Evolutionary conservation across 768 basidiomycete species (phyloP).

Genomic region (Lactarius sp.): DNA sequence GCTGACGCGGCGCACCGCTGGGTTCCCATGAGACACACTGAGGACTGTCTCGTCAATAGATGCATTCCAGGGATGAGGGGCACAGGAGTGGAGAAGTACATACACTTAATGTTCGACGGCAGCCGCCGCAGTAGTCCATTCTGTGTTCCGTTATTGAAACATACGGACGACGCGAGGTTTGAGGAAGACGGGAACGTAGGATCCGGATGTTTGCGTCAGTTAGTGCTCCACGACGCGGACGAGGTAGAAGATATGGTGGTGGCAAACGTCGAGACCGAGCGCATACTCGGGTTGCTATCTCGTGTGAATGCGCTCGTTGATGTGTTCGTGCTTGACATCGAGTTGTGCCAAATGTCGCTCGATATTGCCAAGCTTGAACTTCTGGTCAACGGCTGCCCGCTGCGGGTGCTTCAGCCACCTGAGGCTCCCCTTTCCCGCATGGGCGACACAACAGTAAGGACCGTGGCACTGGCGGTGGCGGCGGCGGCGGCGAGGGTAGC

Average conservation of each 20-base stretch:
- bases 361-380: slow-evolving; percentile 46
- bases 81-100: neutral
- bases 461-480: neutral
- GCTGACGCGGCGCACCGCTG: slow-evolving; percentile 60
- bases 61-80: slow-evolving; percentile 12
- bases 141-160: too few species aligned
- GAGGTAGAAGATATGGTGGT: slow-evolving; percentile 81
- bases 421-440: neutral
- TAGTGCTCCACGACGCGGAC: slow-evolving; percentile 52
- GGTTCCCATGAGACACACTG: slow-evolving; percentile 80
- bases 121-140: too few species aligned
- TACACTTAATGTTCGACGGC: too few species aligned
- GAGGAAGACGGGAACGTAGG: neutral
- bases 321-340: too few species aligned
- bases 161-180: too few species aligned
- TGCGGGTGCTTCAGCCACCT: slow-evolving; percentile 49
- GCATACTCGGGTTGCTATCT: slow-evolving; percentile 63
- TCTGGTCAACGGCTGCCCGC: slow-evolving; percentile 47
- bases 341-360: too few species aligned
- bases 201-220: slow-evolving; percentile 49
- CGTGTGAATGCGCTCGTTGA: slow-evolving; percentile 34
- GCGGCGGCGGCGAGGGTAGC: neutral
- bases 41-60: neutral
- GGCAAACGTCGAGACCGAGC: slow-evolving; percentile 74
- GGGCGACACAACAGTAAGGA: neutral